A percentile compares a stretch with the other conserved stretches of the same genome.
These are phyloP conservation scores for Metarhizium album DNA, from an alignment of 2,329 filamentous ascomycete species.

Conservation along the genomic window DNA sequence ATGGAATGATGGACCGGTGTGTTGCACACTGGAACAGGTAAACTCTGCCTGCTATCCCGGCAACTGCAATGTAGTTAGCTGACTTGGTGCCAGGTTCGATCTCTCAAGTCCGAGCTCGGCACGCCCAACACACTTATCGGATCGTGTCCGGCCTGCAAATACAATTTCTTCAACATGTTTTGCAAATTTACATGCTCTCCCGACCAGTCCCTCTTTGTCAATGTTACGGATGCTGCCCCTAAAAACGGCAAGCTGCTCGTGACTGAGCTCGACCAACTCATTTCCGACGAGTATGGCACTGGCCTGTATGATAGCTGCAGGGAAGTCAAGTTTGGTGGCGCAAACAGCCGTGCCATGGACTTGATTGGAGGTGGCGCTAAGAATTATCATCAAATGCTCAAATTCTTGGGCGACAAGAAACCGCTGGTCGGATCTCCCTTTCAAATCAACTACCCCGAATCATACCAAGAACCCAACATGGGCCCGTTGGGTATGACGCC, in stretches of 20 bases:
- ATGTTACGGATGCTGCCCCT: conserved; percentile 65
- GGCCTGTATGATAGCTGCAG: conserved; percentile 97
- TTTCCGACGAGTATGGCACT: conserved; percentile 71
- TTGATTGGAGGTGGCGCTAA: conserved; percentile 93
- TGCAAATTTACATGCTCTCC: conserved; percentile 98
- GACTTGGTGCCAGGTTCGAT: conserved; percentile 47
- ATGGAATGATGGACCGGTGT: conserved; percentile 76
- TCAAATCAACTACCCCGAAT: conserved; percentile 82
- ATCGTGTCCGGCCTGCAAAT: conserved; percentile 91
- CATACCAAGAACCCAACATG: conserved; percentile 60
- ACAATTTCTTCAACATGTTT: conserved; percentile 97
- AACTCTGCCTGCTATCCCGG: not conserved
- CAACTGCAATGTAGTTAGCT: not conserved
- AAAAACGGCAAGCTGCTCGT: conserved; percentile 56
- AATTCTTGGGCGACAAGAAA: conserved; percentile 89
- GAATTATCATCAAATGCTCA: conserved; percentile 76
- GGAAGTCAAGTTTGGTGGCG: conserved; percentile 94
- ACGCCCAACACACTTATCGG: conserved; percentile 83
- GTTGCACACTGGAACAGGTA: conserved; percentile 74
- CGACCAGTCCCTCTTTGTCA: conserved; percentile 90
- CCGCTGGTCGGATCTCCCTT: conserved; percentile 78
- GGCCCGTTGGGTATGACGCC: conserved; percentile 57
- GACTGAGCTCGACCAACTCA: conserved; percentile 80
- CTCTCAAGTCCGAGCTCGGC: conserved; percentile 73
- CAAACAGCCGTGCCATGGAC: conserved; percentile 87